Conservation (phyloP, 1,284 basidiomycete genomes). For the Rhodotorula sp. region DNA sequence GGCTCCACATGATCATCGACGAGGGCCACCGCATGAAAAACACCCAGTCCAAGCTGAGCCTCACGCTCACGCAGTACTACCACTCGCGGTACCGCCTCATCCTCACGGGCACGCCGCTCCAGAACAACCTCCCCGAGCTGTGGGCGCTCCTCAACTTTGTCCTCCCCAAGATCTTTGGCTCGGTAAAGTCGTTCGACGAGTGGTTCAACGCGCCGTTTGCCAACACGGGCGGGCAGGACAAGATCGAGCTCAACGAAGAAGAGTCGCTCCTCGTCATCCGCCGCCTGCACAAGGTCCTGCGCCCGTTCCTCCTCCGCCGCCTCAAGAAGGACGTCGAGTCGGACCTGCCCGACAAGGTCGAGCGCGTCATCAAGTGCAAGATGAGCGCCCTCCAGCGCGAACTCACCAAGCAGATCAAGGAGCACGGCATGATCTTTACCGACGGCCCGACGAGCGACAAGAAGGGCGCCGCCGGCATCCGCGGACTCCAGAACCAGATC, state of each 20-base stretch:
- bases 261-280: slow-evolving; percentile 96
- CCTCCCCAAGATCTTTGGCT: slow-evolving; percentile 98
- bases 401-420: slow-evolving; percentile 97
- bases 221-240: slow-evolving; percentile 92
- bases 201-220: slow-evolving; percentile 99
- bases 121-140: slow-evolving; percentile 95
- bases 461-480: slow-evolving; percentile 48
- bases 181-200: slow-evolving; percentile 98
- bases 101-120: slow-evolving; percentile 94
- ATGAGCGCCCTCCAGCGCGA: slow-evolving; percentile 95
- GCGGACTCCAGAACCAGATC: slow-evolving; percentile 84
- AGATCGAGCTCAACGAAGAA: slow-evolving; percentile 99
- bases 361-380: slow-evolving; percentile 97
- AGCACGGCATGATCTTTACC: slow-evolving; percentile 79
- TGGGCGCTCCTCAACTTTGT: slow-evolving; percentile 99
- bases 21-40: slow-evolving; percentile 99
- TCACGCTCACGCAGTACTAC: slow-evolving; percentile 92
- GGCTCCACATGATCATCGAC: slow-evolving; percentile 99
- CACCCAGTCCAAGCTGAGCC: slow-evolving; percentile 89
- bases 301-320: slow-evolving; percentile 92
- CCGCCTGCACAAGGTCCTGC: slow-evolving; percentile 95
- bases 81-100: slow-evolving; percentile 92
- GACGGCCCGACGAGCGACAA: slow-evolving; percentile 37
- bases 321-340: slow-evolving; percentile 99
- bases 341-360: slow-evolving; percentile 97